Evolutionary conservation across 2,329 filamentous ascomycete species (phyloP).

Genomic region (Phialocephala subalpina): DNA sequence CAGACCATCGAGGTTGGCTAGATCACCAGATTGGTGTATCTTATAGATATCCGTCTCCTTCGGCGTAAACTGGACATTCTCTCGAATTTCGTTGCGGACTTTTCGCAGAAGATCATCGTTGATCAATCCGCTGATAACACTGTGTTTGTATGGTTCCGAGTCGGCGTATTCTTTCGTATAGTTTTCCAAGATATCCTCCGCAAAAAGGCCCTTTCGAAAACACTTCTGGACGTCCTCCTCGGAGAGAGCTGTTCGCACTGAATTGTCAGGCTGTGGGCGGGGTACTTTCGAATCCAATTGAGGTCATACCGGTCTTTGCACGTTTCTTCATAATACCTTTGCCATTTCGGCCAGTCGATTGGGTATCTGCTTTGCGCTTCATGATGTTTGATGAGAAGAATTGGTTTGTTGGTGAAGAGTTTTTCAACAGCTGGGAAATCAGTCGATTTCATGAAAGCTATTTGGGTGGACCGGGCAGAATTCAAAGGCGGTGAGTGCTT

Average conservation of each 20-base stretch:
- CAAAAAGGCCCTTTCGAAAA: constrained; percentile 74
- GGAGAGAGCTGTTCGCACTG: constrained; percentile 38
- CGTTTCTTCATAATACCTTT: constrained; percentile 59
- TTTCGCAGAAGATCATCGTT: constrained; percentile 82
- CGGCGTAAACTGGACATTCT: constrained; percentile 93
- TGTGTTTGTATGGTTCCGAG: constrained; percentile 85
- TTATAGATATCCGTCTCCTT: constrained; percentile 99
- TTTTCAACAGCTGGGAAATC: constrained; percentile 27
- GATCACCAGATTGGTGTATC: constrained; percentile 97
- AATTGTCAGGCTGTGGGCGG: constrained; percentile 29
- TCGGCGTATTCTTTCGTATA: constrained; percentile 70
- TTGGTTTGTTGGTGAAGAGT: constrained; percentile 20
- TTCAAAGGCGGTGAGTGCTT: constrained; percentile 6
- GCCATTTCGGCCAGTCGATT: constrained; percentile 49
- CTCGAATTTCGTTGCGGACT: constrained; percentile 87
- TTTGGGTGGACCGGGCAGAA: constrained; percentile 23
- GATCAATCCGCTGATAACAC: constrained; percentile 84
- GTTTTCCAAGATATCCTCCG: constrained; percentile 60
- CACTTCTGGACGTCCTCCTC: constrained; percentile 46
- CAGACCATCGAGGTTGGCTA: constrained; percentile 95
- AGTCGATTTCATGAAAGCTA: constrained; percentile 28
- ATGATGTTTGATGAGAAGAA: constrained; percentile 46
- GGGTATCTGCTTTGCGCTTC: constrained; percentile 67
- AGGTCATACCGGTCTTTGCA: constrained; percentile 51
- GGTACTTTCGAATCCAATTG: constrained; percentile 22